Conservation (phyloP, 164 flowering plant species). For the Berberis thunbergii region DNA sequence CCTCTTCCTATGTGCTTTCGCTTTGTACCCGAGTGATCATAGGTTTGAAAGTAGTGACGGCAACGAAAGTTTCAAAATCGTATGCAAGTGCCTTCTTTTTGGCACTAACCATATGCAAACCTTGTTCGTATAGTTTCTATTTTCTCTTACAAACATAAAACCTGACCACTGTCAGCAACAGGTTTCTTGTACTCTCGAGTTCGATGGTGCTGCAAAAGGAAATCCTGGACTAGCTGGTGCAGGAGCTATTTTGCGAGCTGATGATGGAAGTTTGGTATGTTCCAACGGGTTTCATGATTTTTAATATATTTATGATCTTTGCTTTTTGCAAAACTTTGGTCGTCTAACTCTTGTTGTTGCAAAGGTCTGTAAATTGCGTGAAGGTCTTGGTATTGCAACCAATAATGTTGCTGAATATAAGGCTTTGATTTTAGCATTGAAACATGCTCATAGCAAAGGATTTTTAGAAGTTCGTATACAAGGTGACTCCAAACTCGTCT, state of each 20-base stretch:
- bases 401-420: conserved; percentile 78
- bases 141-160: too few species aligned
- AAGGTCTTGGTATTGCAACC: conserved; percentile 74
- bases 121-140: too few species aligned
- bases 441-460: conserved; percentile 63
- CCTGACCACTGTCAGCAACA: conserved; percentile 11
- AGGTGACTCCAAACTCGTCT: conserved; percentile 85
- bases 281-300: background rate
- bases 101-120: too few species aligned
- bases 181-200: conserved; percentile 61
- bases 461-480: conserved; percentile 45
- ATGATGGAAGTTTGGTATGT: conserved; percentile 67
- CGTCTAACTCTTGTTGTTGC: conserved; percentile 8
- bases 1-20: too few species aligned
- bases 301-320: background rate
- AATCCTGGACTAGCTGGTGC: conserved; percentile 96
- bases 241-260: conserved; percentile 68
- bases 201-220: conserved; percentile 97
- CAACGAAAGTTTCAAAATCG: too few species aligned
- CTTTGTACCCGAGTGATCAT: too few species aligned
- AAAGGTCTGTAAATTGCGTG: conserved; percentile 68
- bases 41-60: too few species aligned
- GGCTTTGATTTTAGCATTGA: conserved; percentile 64
- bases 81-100: too few species aligned
- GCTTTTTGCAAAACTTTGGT: background rate